Conservation (phyloP, 2,329 filamentous ascomycete genomes). For the Boeremia exigua region DNA sequence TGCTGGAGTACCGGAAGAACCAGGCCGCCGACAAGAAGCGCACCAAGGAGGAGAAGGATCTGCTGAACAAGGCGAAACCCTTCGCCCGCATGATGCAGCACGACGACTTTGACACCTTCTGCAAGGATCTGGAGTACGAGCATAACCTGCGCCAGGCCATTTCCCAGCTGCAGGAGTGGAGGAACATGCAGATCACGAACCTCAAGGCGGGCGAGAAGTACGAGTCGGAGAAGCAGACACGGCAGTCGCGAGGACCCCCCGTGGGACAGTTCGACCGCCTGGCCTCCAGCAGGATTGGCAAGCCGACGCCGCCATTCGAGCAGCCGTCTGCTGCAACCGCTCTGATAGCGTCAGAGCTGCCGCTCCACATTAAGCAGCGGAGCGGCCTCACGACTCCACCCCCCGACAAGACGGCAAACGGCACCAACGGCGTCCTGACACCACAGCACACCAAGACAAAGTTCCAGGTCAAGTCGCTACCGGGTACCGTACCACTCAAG, state of each 20-base stretch:
- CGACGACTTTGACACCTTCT: slow-evolving; percentile 85
- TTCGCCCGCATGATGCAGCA: slow-evolving; percentile 97
- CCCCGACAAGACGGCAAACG: slow-evolving; percentile 50
- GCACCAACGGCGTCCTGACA: slow-evolving; percentile 44
- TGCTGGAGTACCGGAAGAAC: slow-evolving; percentile 94
- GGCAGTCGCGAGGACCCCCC: slow-evolving; percentile 69
- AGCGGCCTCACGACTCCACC: slow-evolving; percentile 51
- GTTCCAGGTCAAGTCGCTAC: slow-evolving; percentile 63
- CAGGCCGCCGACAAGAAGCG: slow-evolving; percentile 89
- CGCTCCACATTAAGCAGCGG: slow-evolving; percentile 61
- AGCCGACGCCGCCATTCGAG: slow-evolving; percentile 68
- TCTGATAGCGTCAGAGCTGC: slow-evolving; percentile 79
- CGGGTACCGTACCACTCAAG: slow-evolving; percentile 67
- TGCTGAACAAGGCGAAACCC: slow-evolving; percentile 92
- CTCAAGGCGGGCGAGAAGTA: slow-evolving; percentile 89
- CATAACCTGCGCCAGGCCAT: slow-evolving; percentile 91
- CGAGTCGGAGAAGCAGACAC: slow-evolving; percentile 81
- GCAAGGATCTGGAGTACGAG: slow-evolving; percentile 85
- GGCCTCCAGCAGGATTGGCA: slow-evolving; percentile 72
- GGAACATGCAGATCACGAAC: slow-evolving; percentile 81
- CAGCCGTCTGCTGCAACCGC: slow-evolving; percentile 76
- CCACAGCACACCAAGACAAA: slow-evolving; percentile 53
- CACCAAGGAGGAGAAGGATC: slow-evolving; percentile 91
- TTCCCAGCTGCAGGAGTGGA: slow-evolving; percentile 90
- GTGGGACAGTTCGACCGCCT: slow-evolving; percentile 87